Percentiles rank a stretch among this genome's conserved stretches.
phyloP scores from a whole-genome alignment of 768 basidiomycete species.

The Boletus patriciae region DNA sequence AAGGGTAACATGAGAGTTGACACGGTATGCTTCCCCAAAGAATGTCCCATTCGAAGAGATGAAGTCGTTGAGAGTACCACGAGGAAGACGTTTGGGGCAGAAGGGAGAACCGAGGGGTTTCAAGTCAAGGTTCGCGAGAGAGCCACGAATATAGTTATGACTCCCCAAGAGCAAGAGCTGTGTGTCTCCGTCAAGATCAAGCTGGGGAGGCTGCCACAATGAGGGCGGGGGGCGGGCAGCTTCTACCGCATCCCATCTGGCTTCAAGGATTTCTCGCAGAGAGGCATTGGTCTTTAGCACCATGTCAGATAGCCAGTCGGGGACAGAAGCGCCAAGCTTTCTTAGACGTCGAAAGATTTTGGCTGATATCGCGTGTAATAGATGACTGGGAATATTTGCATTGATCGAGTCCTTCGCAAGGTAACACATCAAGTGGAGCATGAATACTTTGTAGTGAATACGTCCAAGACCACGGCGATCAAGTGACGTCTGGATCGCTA shows the following conservation, averaged over 20 bases:
- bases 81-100: neutral
- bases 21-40: neutral
- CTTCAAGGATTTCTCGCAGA: slow-evolving; percentile 23
- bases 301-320: slow-evolving; percentile 36
- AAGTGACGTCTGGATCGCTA: too few relatives aligned
- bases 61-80: slow-evolving; percentile 12
- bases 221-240: slow-evolving; percentile 20
- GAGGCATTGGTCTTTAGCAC: slow-evolving; percentile 33
- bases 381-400: slow-evolving; percentile 17
- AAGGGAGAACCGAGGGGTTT: neutral
- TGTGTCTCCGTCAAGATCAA: neutral
- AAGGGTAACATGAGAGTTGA: slow-evolving; percentile 21
- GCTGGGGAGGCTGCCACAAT: slow-evolving; percentile 14
- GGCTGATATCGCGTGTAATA: slow-evolving; percentile 24
- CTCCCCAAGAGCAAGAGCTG: too few relatives aligned
- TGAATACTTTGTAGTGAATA: too few relatives aligned
- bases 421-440: too few relatives aligned
- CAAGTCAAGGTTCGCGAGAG: neutral
- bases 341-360: slow-evolving; percentile 20
- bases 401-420: too few relatives aligned
- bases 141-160: too few relatives aligned
- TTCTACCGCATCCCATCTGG: slow-evolving; percentile 30
- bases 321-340: slow-evolving; percentile 5
- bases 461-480: too few relatives aligned
- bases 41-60: slow-evolving; percentile 9